Percentiles rank a stretch among this genome's conserved stretches.
Evolutionary conservation across 192 early-diverging fungal species (phyloP).

Genomic region (Rhizoclosmatium sp.): DNA sequence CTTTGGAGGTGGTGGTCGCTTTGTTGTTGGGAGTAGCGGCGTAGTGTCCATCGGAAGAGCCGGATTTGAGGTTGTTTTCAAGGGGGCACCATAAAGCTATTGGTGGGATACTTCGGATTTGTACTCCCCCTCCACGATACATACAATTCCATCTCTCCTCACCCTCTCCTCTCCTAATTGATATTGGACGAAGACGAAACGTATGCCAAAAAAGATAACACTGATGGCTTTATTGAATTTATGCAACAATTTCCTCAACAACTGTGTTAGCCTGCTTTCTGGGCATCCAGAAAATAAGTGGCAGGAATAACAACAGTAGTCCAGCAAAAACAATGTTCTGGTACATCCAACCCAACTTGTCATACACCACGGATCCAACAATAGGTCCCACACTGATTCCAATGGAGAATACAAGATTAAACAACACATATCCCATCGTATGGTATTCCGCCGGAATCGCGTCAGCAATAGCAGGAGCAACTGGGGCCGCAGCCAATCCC

Average conservation of each 20-base stretch:
- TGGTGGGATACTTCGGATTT: too few species aligned
- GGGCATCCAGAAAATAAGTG: neutral
- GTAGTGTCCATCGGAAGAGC: too few species aligned
- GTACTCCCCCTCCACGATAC: too few species aligned
- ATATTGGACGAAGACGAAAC: too few species aligned
- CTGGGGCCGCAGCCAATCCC: constrained; percentile 21
- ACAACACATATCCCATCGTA: constrained; percentile 28
- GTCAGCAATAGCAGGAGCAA: constrained; percentile 29
- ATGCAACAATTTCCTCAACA: neutral
- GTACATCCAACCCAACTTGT: constrained; percentile 25
- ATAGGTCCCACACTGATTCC: constrained; percentile 36
- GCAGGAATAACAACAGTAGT: neutral
- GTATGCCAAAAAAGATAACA: too few species aligned
- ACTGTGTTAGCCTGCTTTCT: neutral
- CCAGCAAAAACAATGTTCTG: constrained; percentile 27
- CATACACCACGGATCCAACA: constrained; percentile 17
- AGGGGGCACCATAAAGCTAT: too few species aligned
- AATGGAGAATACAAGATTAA: constrained; percentile 35
- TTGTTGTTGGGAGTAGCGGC: too few species aligned
- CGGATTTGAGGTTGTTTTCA: too few species aligned
- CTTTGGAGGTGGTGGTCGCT: too few species aligned
- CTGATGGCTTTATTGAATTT: too few species aligned
- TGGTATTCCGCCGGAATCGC: constrained; percentile 31
- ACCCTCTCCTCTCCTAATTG: too few species aligned
- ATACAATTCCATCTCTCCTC: too few species aligned